These are phyloP conservation scores for Stachybotrys echinatus DNA, from an alignment of 2,329 filamentous ascomycete species.

Conservation along the genomic window DNA sequence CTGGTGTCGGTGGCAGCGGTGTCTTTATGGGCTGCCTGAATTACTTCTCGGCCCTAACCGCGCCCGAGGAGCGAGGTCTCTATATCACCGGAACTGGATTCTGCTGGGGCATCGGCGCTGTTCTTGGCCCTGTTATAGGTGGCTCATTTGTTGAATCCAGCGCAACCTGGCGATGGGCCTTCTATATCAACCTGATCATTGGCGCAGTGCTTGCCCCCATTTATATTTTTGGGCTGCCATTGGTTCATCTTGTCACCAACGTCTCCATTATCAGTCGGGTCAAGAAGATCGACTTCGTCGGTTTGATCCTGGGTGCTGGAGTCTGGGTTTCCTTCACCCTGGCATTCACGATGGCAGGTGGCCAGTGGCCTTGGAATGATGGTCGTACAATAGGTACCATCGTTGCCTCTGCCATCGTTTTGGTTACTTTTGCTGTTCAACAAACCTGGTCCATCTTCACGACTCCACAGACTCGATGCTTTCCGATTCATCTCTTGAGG, in stretches of 20 bases:
- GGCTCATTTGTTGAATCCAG: conserved; percentile 32
- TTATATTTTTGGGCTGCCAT: conserved; percentile 12
- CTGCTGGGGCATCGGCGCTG: conserved; percentile 36
- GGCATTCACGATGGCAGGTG: conserved; percentile 43
- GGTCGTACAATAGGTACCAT: conserved; percentile 38
- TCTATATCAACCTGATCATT: conserved; percentile 42
- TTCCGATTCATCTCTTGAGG: conserved; percentile 7
- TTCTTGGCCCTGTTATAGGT: conserved; percentile 41
- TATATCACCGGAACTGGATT: conserved; percentile 14
- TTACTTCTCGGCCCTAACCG: background rate
- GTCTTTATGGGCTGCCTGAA: background rate
- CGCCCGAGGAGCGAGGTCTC: background rate
- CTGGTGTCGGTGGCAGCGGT: background rate
- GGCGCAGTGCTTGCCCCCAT: conserved; percentile 26
- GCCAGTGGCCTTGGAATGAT: conserved; percentile 37
- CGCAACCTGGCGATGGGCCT: conserved; percentile 32
- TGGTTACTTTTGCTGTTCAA: conserved; percentile 23
- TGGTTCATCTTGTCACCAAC: conserved; percentile 10
- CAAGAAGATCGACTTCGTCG: conserved; percentile 34
- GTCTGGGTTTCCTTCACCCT: conserved; percentile 34
- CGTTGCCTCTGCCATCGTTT: conserved; percentile 19
- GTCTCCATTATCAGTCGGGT: conserved; percentile 10
- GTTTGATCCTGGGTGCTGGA: conserved; percentile 32
- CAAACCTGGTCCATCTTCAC: conserved; percentile 42
- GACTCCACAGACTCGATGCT: conserved; percentile 21